Evolutionary conservation across 257 asterid genomes (phyloP).

Genomic region (Paraleonurus japonicus): DNA sequence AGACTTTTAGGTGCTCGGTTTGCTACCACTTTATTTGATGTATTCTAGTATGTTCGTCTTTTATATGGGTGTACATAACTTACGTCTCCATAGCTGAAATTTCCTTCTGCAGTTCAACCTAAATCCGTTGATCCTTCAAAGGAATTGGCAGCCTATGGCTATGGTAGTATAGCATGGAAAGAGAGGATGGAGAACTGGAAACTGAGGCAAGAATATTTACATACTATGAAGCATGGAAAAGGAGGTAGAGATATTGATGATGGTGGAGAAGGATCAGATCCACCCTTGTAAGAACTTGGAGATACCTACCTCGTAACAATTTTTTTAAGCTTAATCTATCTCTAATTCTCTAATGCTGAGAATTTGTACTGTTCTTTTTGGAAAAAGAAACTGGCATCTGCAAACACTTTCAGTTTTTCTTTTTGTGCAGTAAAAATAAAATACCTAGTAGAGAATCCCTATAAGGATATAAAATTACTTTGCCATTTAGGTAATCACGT

Average conservation of each 20-base stretch:
- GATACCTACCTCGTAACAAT: neutral
- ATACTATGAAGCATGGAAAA: neutral
- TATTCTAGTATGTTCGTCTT: neutral
- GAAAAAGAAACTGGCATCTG: neutral
- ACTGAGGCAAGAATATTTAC: neutral
- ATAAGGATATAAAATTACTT: neutral
- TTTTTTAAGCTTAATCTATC: neutral
- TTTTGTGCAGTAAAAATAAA: neutral
- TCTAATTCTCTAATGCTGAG: neutral
- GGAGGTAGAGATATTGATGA: neutral
- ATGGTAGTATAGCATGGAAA: conserved; percentile 15
- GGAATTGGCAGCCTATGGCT: neutral
- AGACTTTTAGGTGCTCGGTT: conserved; percentile 4
- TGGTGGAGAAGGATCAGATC: conserved; percentile 8
- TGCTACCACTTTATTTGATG: neutral
- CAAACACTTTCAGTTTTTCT: neutral
- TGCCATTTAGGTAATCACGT: neutral
- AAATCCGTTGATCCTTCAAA: conserved; percentile 9
- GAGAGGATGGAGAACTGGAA: conserved; percentile 21
- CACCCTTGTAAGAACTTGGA: conserved; percentile 11
- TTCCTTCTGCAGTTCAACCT: conserved; percentile 4
- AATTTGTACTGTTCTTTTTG: neutral
- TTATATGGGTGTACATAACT: neutral
- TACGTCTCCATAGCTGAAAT: neutral
- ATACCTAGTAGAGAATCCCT: neutral